Evolutionary conservation across 1,139 yeast species (phyloP).

Genomic region (Yarrowia galli): DNA sequence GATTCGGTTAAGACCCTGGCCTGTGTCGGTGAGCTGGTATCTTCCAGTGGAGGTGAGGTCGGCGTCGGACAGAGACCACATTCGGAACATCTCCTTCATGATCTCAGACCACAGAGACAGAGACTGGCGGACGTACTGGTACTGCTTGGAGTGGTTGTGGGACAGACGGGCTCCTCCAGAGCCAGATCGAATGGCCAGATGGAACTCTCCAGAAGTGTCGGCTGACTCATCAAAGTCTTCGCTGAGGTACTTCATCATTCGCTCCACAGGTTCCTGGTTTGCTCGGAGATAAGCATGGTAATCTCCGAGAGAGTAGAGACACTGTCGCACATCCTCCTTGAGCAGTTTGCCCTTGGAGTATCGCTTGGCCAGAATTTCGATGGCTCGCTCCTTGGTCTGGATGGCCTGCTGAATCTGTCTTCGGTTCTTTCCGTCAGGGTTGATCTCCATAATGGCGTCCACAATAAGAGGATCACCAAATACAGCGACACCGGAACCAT

Average conservation of each 20-base stretch:
- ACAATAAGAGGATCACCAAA: slow-evolving; percentile 64
- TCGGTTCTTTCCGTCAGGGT: slow-evolving; percentile 63
- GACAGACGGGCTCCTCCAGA: slow-evolving; percentile 70
- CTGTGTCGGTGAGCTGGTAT: slow-evolving; percentile 72
- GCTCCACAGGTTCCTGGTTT: slow-evolving; percentile 67
- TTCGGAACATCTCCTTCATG: slow-evolving; percentile 73
- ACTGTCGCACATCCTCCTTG: slow-evolving; percentile 68
- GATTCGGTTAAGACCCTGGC: slow-evolving; percentile 77
- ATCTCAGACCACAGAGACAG: slow-evolving; percentile 73
- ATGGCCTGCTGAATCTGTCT: slow-evolving; percentile 62
- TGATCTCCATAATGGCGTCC: slow-evolving; percentile 69
- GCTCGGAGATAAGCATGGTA: slow-evolving; percentile 73
- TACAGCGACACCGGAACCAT: slow-evolving; percentile 49
- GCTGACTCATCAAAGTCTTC: slow-evolving; percentile 56
- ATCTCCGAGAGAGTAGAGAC: slow-evolving; percentile 75
- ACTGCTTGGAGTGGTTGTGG: slow-evolving; percentile 73
- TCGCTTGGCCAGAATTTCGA: slow-evolving; percentile 61
- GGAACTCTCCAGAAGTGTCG: slow-evolving; percentile 51
- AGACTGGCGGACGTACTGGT: slow-evolving; percentile 72
- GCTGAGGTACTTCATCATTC: slow-evolving; percentile 64
- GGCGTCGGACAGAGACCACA: slow-evolving; percentile 76
- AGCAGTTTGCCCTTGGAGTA: slow-evolving; percentile 49
- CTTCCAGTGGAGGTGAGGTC: slow-evolving; percentile 61
- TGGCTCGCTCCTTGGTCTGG: slow-evolving; percentile 66
- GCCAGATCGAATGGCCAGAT: slow-evolving; percentile 70